phyloP scores from a whole-genome alignment of 768 basidiomycete genomes.

The Dentipellis fragilis region DNA sequence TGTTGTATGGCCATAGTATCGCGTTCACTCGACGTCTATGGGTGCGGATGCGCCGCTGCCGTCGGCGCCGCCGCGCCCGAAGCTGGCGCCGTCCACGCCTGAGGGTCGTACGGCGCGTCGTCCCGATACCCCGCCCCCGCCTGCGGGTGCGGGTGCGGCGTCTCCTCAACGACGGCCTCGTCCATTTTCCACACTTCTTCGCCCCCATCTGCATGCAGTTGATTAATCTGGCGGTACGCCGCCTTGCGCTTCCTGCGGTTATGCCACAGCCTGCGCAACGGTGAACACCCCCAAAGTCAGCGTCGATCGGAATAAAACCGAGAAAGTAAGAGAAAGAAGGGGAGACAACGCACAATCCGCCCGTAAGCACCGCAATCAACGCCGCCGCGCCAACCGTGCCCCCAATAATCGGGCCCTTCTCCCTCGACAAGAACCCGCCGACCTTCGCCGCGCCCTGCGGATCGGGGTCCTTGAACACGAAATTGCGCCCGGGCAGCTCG shows the following conservation, averaged over 20 bases:
- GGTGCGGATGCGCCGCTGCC: no score
- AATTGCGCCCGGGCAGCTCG: constrained; percentile 28
- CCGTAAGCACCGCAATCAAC: constrained; percentile 28
- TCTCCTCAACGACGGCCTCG: neutral
- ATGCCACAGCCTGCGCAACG: constrained; percentile 7
- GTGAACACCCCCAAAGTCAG: neutral
- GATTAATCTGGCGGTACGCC: constrained; percentile 1
- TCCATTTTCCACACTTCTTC: neutral
- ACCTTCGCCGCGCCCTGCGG: constrained; percentile 36
- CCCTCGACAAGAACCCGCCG: constrained; percentile 29
- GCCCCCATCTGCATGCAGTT: constrained; percentile 1
- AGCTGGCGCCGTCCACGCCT: neutral
- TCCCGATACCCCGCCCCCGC: neutral
- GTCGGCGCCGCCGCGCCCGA: no score
- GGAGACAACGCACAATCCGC: constrained; percentile 23
- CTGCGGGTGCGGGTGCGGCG: no score
- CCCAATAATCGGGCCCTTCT: constrained; percentile 41
- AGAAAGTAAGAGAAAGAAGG: neutral
- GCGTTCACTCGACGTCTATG: no score
- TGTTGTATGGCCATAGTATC: no score
- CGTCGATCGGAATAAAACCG: neutral
- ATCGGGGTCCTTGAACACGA: constrained; percentile 44
- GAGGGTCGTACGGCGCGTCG: neutral
- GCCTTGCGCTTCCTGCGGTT: constrained; percentile 1
- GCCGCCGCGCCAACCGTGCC: constrained; percentile 32